Conservation (phyloP, 2,329 filamentous ascomycete species). For the Stromatinia cepivora region DNA sequence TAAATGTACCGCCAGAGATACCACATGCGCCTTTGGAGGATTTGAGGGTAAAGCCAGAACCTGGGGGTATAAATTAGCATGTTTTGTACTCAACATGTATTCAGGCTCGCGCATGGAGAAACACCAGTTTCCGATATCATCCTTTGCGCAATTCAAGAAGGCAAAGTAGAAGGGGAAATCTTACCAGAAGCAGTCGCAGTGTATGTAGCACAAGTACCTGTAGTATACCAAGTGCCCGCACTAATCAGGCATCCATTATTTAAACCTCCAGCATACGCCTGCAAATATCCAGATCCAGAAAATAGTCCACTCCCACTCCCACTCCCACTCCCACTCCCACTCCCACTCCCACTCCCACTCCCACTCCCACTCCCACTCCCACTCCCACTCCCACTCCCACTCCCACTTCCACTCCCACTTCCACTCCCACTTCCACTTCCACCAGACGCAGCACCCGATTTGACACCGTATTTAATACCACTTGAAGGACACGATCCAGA, state of each 20-base stretch:
- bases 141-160: background rate
- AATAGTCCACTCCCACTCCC: slow-evolving; percentile 37
- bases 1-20: slow-evolving; percentile 53
- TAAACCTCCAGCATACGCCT: slow-evolving; percentile 52
- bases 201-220: slow-evolving; percentile 67
- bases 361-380: slow-evolving; percentile 39
- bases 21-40: slow-evolving; percentile 61
- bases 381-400: slow-evolving; percentile 41
- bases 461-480: slow-evolving; percentile 59
- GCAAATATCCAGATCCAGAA: slow-evolving; percentile 59
- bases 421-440: slow-evolving; percentile 39
- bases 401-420: slow-evolving; percentile 34
- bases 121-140: too few relatives aligned
- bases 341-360: slow-evolving; percentile 35
- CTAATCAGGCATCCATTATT: slow-evolving; percentile 66
- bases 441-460: slow-evolving; percentile 33
- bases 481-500: slow-evolving; percentile 53
- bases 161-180: background rate
- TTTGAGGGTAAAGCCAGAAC: slow-evolving; percentile 47
- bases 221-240: slow-evolving; percentile 65
- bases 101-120: background rate
- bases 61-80: slow-evolving; percentile 24
- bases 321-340: slow-evolving; percentile 43
- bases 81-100: background rate
- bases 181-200: slow-evolving; percentile 55